phyloP scores from a whole-genome alignment of 169 alveolate genomes.

The Plasmodium inui region DNA sequence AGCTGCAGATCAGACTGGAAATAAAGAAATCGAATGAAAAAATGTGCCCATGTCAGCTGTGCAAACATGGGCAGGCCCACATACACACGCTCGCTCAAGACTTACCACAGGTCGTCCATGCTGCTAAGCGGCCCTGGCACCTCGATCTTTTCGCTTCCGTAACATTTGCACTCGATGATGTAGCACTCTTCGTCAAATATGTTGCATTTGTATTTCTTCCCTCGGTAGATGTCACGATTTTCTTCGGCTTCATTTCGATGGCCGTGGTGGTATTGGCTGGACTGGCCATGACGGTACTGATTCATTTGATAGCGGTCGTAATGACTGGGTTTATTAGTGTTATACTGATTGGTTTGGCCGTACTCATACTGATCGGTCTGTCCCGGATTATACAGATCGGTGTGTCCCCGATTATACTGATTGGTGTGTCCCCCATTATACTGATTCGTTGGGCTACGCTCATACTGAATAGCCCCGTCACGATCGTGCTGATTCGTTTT shows the following conservation, averaged over 20 bases:
- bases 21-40: not conserved
- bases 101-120: slow-evolving; percentile 31
- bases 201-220: slow-evolving; percentile 18
- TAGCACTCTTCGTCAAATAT: slow-evolving; percentile 51
- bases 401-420: not conserved
- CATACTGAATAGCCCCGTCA: not conserved
- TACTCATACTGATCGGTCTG: not conserved
- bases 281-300: not conserved
- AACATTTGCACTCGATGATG: slow-evolving; percentile 14
- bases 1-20: not conserved
- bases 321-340: not conserved
- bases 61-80: not conserved
- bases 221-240: not conserved
- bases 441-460: not conserved
- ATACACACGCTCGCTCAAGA: not conserved
- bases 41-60: not conserved
- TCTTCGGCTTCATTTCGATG: not conserved
- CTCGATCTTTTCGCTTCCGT: slow-evolving; percentile 29
- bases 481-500: not conserved
- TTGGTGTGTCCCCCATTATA: not conserved
- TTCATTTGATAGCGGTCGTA: not conserved
- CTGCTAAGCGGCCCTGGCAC: slow-evolving; percentile 12
- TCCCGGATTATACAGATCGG: not conserved
- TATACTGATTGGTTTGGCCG: not conserved
- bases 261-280: not conserved